Evolutionary conservation across 148 eudicot species (phyloP), one percentile per base, ranked within the genome.

Genomic region (Heliosperma pusillum): DNA sequence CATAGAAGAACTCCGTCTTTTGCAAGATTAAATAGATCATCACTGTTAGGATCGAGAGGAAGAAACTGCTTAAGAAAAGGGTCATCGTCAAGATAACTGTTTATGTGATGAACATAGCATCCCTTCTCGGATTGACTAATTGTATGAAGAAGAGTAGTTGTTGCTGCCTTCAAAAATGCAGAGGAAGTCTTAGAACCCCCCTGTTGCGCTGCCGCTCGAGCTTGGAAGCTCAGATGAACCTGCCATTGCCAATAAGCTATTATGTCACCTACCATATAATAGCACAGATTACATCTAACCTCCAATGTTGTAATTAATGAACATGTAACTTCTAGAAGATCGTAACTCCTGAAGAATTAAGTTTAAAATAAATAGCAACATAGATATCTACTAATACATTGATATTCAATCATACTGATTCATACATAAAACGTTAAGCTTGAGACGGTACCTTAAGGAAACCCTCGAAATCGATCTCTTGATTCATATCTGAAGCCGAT

Each of bases 1-100:
- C 99, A 95, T 77, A 95, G 81, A 71, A 95, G 97, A 85, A 95
- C 97, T 70, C 99, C 99, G 76, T 90, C 99, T 82, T 88, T 95
- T 11, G 91, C 96, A 73, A 95, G 92, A 61, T 95, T 90, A 82
- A 95, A 92, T 57, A 95, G 77, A 72, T 86, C 90, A 73, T 90
- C 88, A 12, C 88, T 74, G 44, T 78, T 78, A 17, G 92, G 93
- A 76, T 90, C 92, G 26, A 95, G 76, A 57, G 99, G 99, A 82
- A 95, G 93, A 82, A 90, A 92, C 74, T 95, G 97, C 85, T 88
- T 86, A 67, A 95, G 72, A 79, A 95, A 95, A 62, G 97, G 97
- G 72, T 92, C 99, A 78, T 95, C 99, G 66, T 92, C 87, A 44
- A 92, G 97, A 82, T 89, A 90, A 80, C 87, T 92, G 76, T 95